Evolutionary conservation across 805 yeast species (phyloP), one percentile per base, ranked within the genome.

Genomic region (Ogataea minuta): DNA sequence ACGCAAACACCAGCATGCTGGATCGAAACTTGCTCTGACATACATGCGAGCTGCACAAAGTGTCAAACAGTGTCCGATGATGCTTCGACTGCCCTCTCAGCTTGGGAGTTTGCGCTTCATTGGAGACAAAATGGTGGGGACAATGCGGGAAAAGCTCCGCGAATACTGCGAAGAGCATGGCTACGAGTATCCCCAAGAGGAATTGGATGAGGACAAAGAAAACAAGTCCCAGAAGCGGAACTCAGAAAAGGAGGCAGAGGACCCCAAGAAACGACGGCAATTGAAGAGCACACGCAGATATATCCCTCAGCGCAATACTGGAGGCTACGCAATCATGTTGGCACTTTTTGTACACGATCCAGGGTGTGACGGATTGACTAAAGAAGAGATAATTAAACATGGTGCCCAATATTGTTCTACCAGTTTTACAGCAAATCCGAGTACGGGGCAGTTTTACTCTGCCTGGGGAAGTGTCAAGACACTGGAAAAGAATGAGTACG

Each of bases 271-370:
- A 24, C 35, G 36, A 13, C 36, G 41, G n/a, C 41, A 37, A 16
- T 24, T 37, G 21, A 43, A 46, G 28, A 54, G 53, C 42, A 41
- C 48, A 23, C 56, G 54, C 30, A 67, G 62, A 25, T 88, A 84
- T 57, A 71, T 88, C 0, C 97, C 97, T 0, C 71, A 68, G 33
- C 77, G 78, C 44, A 64, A 90, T 24, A 78, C 93, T 0, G 96
- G 96, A 1, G 95, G 85, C 0, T 90, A 85, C 64, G 95, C 93
- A 0, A 83, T 89, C 7, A 52, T 89, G 13, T 45, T 87, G 13
- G 80, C 81, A 0, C 61, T 89, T 3, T 63, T 69, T 34, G 67
- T 75, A 31, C 58, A 55, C 19, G 88, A 81, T 51, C 57, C 62
- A 4, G 51, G 60, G 2, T 59, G 70, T 14, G 53, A 59, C n/a